Conservation (phyloP, 768 basidiomycete genomes). For the Tulasnella sp. region DNA sequence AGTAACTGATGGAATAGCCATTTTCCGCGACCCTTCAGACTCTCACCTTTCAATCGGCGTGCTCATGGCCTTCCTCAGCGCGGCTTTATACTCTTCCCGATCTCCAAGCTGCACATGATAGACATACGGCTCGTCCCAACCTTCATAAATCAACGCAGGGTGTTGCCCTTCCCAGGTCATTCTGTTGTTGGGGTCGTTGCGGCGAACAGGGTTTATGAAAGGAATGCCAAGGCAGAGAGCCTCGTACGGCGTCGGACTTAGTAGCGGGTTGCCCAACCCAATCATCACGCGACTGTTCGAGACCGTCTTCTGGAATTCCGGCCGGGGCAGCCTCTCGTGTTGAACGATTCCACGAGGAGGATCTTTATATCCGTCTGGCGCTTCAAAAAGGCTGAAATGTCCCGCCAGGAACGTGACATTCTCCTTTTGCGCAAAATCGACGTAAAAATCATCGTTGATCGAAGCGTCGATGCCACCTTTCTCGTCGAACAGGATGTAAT, state of each 20-base stretch:
- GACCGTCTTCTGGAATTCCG: constrained; percentile 3
- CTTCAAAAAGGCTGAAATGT: not conserved
- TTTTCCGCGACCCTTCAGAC: not conserved
- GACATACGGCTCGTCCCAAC: constrained; percentile 26
- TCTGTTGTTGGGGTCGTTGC: constrained; percentile 25
- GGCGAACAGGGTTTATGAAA: constrained; percentile 29
- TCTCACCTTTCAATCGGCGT: constrained; percentile 25
- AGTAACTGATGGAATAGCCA: not conserved
- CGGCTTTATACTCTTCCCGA: constrained; percentile 18
- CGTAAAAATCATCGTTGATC: not conserved
- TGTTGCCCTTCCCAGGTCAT: constrained; percentile 27
- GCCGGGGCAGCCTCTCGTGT: not conserved
- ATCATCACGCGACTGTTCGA: constrained; percentile 16
- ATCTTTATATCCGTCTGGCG: not conserved
- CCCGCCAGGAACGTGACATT: not conserved
- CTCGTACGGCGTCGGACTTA: constrained; percentile 20
- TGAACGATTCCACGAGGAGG: not conserved
- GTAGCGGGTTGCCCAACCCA: constrained; percentile 20
- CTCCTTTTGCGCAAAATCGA: not conserved
- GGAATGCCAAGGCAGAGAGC: constrained; percentile 26
- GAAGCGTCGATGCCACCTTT: not conserved
- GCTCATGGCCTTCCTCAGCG: constrained; percentile 22
- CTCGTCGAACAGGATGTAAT: not conserved
- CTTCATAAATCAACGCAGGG: constrained; percentile 20
- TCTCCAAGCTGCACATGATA: constrained; percentile 26